These are phyloP conservation scores for Urtica urens DNA, from an alignment of 306 rosid species.

Conservation along the genomic window DNA sequence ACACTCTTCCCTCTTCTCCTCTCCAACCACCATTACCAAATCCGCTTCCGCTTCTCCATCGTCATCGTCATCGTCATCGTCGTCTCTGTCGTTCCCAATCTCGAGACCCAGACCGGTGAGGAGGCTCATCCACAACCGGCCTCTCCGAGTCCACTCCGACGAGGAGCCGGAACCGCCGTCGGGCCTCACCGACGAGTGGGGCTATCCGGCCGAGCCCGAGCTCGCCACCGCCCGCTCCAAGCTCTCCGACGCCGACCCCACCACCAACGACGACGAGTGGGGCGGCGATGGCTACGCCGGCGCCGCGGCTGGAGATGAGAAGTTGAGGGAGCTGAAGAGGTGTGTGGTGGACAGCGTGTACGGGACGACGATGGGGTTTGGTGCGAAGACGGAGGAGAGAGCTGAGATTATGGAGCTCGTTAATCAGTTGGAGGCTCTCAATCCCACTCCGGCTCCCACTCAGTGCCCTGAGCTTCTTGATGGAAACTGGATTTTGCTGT, in stretches of 20 bases:
- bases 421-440: conserved; percentile 69
- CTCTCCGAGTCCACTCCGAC: no score
- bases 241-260: conserved; percentile 78
- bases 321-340: conserved; percentile 49
- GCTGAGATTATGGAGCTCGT: conserved; percentile 89
- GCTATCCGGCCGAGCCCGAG: conserved; percentile 25
- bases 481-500: conserved; percentile 92
- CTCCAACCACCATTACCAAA: conserved; percentile 26
- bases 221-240: conserved; percentile 28
- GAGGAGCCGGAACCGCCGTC: no score
- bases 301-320: conserved; percentile 17
- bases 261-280: conserved; percentile 16
- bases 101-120: conserved; percentile 59
- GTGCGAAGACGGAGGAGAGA: conserved; percentile 66
- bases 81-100: conserved; percentile 15
- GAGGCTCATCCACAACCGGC: no score
- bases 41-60: conserved; percentile 32
- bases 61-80: conserved; percentile 21
- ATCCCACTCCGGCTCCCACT: conserved; percentile 62
- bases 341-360: conserved; percentile 67
- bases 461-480: conserved; percentile 52
- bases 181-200: conserved; percentile 90
- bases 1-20: conserved; percentile 19
- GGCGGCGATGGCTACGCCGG: conserved; percentile 10
- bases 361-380: conserved; percentile 76